Evolutionary conservation across 257 asterid species (phyloP).

Genomic region (Misopates orontium): DNA sequence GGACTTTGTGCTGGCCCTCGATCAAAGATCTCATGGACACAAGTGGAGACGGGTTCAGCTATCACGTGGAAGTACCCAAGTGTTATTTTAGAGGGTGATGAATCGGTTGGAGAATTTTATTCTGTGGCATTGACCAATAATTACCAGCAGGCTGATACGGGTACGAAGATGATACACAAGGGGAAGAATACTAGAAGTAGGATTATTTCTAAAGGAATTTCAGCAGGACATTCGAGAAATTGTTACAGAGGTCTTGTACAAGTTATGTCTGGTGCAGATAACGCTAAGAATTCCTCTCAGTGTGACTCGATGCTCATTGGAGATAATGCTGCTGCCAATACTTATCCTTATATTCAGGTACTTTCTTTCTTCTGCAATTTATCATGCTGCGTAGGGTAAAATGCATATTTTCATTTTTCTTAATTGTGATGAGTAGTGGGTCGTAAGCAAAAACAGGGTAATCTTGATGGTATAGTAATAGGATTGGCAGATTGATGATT

Average conservation of each 20-base stretch:
- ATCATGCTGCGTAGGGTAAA: not conserved
- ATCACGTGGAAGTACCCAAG: conserved; percentile 99
- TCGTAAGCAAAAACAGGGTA: too few relatives aligned
- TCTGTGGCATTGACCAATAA: conserved; percentile 95
- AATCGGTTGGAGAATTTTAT: conserved; percentile 91
- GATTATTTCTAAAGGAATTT: conserved; percentile 91
- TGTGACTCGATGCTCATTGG: conserved; percentile 99
- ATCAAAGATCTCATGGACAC: conserved; percentile 97
- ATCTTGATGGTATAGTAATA: too few relatives aligned
- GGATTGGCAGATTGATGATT: not conserved
- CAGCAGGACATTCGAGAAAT: conserved; percentile 86
- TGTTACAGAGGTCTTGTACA: conserved; percentile 93
- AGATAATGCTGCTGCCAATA: conserved; percentile 83
- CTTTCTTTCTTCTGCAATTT: not conserved
- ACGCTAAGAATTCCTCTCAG: conserved; percentile 76
- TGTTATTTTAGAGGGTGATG: conserved; percentile 89
- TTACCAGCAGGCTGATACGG: conserved; percentile 95
- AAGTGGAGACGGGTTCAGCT: conserved; percentile 98
- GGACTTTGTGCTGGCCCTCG: conserved; percentile 79
- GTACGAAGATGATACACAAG: conserved; percentile 96
- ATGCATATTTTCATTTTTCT: not conserved
- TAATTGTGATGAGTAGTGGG: not conserved
- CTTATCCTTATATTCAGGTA: conserved; percentile 96
- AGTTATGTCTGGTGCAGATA: conserved; percentile 81
- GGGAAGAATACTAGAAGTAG: conserved; percentile 95